Base-by-base conservation (phyloP, 75 land plant genomes). In the Larix kaempferi region DNA sequence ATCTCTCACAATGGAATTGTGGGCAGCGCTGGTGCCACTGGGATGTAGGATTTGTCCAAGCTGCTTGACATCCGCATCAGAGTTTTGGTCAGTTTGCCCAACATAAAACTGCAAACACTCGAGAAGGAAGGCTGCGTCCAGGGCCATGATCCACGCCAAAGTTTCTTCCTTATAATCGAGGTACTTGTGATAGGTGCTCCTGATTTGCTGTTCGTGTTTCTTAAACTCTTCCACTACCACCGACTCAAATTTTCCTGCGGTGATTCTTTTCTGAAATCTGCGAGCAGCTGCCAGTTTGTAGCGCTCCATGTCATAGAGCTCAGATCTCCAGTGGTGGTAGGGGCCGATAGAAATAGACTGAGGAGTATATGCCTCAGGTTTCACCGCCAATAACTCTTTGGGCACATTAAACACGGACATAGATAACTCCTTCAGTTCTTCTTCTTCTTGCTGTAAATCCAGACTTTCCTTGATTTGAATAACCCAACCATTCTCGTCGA, bases 351-450 rank as follows among this genome's bases (percentile, higher is more conserved):
- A 65, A 33, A 65, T 4, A 16, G 69, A 33, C 37, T 33, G 19
- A 1, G 37, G 37, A 65, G 64, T 54, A 25, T 62, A 77, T 11
- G 69, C 78, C 49, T 77, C 78, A n/a, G 64, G 22, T 26, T 77
- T 77, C 52, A 41, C 29, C 1, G 54, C 54, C 25, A 65, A 29
- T 49, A 77, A 52, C 17, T 65, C 72, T 25, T 66, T 77, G 14
- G 78, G 29, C 13, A 66, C 78, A n/a, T 62, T 77, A 52, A 77
- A 77, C 23, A 64, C 66, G 73, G 74, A 77, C 5, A 66, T 37
- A 11, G 10, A 21, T 6, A 66, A 12, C 8, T 44, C 49, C 0
- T 26, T 29, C 77, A 33, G 5, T n/a, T 25, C 73, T 35, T 21
- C 69, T 0, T 26, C 39, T 27, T 33, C 39, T 0, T 14, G 16